phyloP scores from a whole-genome alignment of 2,329 filamentous ascomycete species.

The Aspergillus sp. region DNA sequence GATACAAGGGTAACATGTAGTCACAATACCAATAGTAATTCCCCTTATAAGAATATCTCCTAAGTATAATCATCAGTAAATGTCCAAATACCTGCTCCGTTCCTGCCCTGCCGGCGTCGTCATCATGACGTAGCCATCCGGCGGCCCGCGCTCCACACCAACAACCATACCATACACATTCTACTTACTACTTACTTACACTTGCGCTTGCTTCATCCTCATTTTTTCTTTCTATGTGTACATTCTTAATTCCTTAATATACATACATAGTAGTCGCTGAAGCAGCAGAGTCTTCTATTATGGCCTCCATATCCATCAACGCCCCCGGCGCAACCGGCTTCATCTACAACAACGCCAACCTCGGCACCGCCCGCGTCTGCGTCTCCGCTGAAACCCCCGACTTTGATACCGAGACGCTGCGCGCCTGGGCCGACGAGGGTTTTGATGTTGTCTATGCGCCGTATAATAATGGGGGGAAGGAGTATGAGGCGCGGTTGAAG shows the following conservation, averaged over 20 bases:
- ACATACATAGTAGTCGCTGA: too few species aligned
- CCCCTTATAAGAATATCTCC: too few species aligned
- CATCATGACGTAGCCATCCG: slow-evolving; percentile 10
- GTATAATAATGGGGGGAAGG: slow-evolving; percentile 53
- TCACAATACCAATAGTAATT: too few species aligned
- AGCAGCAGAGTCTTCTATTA: slow-evolving; percentile 8
- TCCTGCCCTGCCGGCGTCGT: background rate
- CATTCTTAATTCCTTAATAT: too few species aligned
- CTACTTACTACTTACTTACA: too few species aligned
- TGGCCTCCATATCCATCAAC: slow-evolving; percentile 39
- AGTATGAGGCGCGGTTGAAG: slow-evolving; percentile 53
- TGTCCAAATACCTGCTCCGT: background rate
- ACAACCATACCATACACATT: background rate
- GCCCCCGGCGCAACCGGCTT: slow-evolving; percentile 35
- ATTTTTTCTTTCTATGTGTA: too few species aligned
- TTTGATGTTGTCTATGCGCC: slow-evolving; percentile 62
- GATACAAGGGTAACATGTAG: too few species aligned
- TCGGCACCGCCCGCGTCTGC: slow-evolving; percentile 35
- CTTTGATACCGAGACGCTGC: slow-evolving; percentile 57
- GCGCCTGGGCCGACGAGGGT: slow-evolving; percentile 61
- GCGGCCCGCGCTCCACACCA: background rate
- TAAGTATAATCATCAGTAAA: too few species aligned
- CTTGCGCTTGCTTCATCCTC: too few species aligned
- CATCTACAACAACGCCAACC: slow-evolving; percentile 35
- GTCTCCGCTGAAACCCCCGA: slow-evolving; percentile 38